Evolutionary conservation across 768 basidiomycete species (phyloP).

Genomic region (Boletus edulis): DNA sequence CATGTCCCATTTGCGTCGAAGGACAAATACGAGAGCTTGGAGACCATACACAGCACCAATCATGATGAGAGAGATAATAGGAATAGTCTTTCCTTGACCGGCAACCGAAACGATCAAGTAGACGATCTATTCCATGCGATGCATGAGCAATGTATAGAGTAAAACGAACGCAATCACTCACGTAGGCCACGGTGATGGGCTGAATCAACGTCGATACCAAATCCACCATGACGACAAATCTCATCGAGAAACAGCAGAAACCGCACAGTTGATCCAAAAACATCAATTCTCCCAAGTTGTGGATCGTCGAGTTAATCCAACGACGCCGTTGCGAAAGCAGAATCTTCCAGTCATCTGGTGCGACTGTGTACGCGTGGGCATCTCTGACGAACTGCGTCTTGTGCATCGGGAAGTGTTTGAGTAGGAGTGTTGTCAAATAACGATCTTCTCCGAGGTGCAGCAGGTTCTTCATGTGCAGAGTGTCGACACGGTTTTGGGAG

Average conservation of each 20-base stretch:
- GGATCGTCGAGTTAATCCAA: conserved; percentile 99
- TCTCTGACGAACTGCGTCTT: conserved; percentile 97
- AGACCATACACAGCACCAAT: conserved; percentile 93
- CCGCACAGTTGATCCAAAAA: conserved; percentile 91
- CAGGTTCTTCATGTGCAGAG: conserved; percentile 98
- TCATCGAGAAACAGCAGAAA: conserved; percentile 99
- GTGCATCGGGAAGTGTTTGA: conserved; percentile 92
- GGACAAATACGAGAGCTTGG: conserved; percentile 87
- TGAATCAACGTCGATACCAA: conserved; percentile 82
- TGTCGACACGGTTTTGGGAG: conserved; percentile 94
- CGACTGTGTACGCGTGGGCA: conserved; percentile 91
- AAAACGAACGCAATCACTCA: conserved; percentile 40
- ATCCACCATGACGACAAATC: conserved; percentile 97
- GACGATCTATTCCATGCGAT: conserved; percentile 53
- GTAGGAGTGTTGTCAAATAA: conserved; percentile 90
- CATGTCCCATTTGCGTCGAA: conserved; percentile 98
- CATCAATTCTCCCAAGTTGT: conserved; percentile 91
- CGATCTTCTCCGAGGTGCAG: conserved; percentile 99
- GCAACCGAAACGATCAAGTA: conserved; percentile 84
- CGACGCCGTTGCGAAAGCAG: conserved; percentile 94
- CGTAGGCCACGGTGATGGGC: conserved; percentile 87
- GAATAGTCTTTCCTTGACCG: conserved; percentile 64
- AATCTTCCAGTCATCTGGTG: conserved; percentile 94
- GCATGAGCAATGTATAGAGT: conserved; percentile 3
- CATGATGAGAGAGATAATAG: conserved; percentile 84